Evolutionary conservation across 768 basidiomycete genomes (phyloP), one percentile per base, ranked within the genome.

Genomic region (Collybiopsis luxurians): DNA sequence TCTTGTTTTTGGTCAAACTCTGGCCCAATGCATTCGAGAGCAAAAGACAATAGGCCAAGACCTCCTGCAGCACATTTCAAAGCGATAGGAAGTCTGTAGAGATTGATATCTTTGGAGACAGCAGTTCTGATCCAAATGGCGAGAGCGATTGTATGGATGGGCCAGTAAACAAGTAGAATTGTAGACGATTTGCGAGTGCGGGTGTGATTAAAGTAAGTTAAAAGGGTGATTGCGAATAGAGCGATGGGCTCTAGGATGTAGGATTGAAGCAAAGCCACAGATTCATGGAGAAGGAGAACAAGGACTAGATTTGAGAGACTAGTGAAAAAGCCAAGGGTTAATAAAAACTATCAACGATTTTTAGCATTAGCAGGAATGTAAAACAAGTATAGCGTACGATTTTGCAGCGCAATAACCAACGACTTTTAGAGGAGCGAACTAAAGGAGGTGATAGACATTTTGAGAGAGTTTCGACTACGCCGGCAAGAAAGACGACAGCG

Each of bases 81-180:
- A 3, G 67, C 62, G 24, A 86, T 56, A 11, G 84, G 62, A 2
- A 74, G 59, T 2, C 64, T 60, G 17, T 71, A 59, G 7, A 75
- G 58, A 28, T 69, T 73, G 44, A 70, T 62, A 26, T 68, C 66
- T 39, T 61, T 57, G 42, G 60, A 44, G n/a, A 75, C 48, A 47
- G 75, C 63, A 0, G 93, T 90, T 6, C 92, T 80, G 0, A 82
- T 73, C 80, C 87, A 84, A 4, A 90, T 67, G 11, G 71, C 63
- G 0, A 84, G 62, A 0, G 72, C 74, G 15, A 76, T 19, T 12
- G 81, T 49, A 62, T 92, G 90, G 9, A 79, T 50, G 0, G 92
- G 91, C 89, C 91, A 96, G 71, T 92, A 95, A 47, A 95, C 67
- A 10, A 97, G 80, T 36, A 94, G 71, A 12, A 84, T 66, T 1